Percentiles rank a stretch among this genome's conserved stretches.
phyloP scores from a whole-genome alignment of 2,329 filamentous ascomycete genomes.

The Arthrobotrys entomopaga region DNA sequence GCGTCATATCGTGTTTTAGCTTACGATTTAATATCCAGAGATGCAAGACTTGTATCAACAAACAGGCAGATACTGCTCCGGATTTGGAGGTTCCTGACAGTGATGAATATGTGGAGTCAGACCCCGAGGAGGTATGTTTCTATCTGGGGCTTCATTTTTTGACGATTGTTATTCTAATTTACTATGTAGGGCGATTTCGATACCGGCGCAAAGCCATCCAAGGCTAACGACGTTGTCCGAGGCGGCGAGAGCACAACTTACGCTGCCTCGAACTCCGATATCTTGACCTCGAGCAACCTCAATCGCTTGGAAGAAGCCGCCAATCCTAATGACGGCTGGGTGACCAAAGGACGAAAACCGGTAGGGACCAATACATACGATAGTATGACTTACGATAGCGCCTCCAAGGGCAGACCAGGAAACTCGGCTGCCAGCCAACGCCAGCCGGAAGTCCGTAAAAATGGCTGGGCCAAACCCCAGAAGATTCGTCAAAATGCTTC shows the following conservation, averaged over 20 bases:
- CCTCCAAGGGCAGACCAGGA: constrained; percentile 7
- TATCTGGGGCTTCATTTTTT: background rate
- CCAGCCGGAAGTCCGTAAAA: constrained; percentile 28
- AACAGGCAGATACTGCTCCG: constrained; percentile 55
- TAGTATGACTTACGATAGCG: background rate
- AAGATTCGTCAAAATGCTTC: constrained; percentile 36
- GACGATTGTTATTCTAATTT: background rate
- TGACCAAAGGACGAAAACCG: constrained; percentile 19
- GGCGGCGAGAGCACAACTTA: constrained; percentile 15
- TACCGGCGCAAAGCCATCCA: constrained; percentile 17
- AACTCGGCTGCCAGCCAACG: background rate
- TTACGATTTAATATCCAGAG: constrained; percentile 26
- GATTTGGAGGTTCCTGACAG: constrained; percentile 52
- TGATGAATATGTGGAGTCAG: constrained; percentile 28
- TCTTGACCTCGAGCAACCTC: constrained; percentile 33
- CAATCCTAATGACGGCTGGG: constrained; percentile 25
- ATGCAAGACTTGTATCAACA: constrained; percentile 56
- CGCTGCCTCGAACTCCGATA: constrained; percentile 10
- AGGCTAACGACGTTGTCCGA: constrained; percentile 12
- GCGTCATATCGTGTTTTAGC: background rate
- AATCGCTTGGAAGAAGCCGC: constrained; percentile 5
- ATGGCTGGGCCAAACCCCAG: constrained; percentile 55
- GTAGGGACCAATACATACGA: constrained; percentile 15
- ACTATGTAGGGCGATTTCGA: constrained; percentile 27
- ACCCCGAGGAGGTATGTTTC: constrained; percentile 17